Percentiles rank a stretch among this genome's conserved stretches.
These are phyloP conservation scores for Backusella psychrophila DNA, from an alignment of 192 early-diverging fungal species.

Conservation along the genomic window DNA sequence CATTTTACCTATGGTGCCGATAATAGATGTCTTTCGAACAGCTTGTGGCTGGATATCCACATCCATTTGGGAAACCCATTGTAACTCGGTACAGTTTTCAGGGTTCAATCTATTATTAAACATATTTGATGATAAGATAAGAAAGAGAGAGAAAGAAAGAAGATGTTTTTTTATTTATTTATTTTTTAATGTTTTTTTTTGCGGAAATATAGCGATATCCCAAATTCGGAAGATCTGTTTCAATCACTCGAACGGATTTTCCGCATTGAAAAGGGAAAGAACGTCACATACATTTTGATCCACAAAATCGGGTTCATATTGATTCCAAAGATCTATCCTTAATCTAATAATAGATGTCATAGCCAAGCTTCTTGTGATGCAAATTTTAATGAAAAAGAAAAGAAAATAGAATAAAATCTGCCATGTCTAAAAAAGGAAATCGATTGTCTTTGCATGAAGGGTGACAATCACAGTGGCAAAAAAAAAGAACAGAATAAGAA, in stretches of 20 bases:
- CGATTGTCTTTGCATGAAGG: neutral
- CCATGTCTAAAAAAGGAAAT: neutral
- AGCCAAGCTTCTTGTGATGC: neutral
- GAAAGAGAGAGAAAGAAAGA: neutral
- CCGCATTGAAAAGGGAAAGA: neutral
- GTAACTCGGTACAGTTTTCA: slow-evolving; percentile 59
- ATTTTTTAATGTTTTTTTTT: neutral
- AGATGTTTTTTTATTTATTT: neutral
- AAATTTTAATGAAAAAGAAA: neutral
- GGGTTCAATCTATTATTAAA: slow-evolving; percentile 8
- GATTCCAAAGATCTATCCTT: no score
- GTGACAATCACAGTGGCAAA: neutral
- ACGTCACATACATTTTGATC: neutral
- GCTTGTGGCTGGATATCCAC: slow-evolving; percentile 57
- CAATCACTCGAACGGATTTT: neutral
- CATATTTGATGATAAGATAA: neutral
- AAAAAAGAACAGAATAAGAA: neutral
- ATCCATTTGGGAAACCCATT: slow-evolving; percentile 71
- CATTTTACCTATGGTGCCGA: slow-evolving; percentile 70
- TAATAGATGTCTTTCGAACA: slow-evolving; percentile 77
- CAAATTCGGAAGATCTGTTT: neutral
- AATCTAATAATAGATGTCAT: neutral
- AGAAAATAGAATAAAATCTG: neutral
- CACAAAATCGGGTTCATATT: neutral
- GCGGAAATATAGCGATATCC: neutral